Evolutionary conservation across 805 yeast species (phyloP).

Genomic region (Metschnikowia vanudenii): DNA sequence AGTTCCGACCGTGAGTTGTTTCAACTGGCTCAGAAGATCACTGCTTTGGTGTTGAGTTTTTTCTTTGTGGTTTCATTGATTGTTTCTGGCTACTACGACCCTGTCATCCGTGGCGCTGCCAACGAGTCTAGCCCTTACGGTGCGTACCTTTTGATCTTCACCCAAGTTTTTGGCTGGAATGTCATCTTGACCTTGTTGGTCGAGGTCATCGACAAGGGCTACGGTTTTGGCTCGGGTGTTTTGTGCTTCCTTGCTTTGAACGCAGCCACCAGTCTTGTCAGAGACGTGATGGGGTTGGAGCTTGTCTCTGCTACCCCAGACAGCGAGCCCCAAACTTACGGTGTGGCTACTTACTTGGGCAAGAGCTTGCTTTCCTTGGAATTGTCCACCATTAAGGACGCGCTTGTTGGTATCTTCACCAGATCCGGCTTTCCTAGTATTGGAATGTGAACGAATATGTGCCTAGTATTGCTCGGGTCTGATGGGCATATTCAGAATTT

Average conservation of each 20-base stretch:
- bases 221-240: conserved; percentile 84
- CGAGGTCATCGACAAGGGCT: conserved; percentile 86
- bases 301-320: conserved; percentile 35
- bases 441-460: no score
- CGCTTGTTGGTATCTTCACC: conserved; percentile 65
- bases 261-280: conserved; percentile 63
- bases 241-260: conserved; percentile 65
- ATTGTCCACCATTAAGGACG: conserved; percentile 34
- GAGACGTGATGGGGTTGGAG: conserved; percentile 67
- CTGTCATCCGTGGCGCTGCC: conserved; percentile 41
- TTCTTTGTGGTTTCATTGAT: conserved; percentile 45
- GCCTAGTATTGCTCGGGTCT: no score
- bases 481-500: no score
- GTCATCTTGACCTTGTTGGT: conserved; percentile 59
- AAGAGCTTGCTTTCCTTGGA: conserved; percentile 43
- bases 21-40: conserved; percentile 81
- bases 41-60: conserved; percentile 53
- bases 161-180: conserved; percentile 67
- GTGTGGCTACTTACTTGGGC: conserved; percentile 67
- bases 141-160: conserved; percentile 53
- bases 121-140: conserved; percentile 32
- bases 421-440: conserved; percentile 74
- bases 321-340: conserved; percentile 61
- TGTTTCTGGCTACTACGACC: conserved; percentile 50
- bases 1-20: conserved; percentile 76